Percentiles rank a stretch among this genome's conserved stretches.
phyloP scores from a whole-genome alignment of 768 basidiomycete species.

The Porphyrellus cyaneotinctus region DNA sequence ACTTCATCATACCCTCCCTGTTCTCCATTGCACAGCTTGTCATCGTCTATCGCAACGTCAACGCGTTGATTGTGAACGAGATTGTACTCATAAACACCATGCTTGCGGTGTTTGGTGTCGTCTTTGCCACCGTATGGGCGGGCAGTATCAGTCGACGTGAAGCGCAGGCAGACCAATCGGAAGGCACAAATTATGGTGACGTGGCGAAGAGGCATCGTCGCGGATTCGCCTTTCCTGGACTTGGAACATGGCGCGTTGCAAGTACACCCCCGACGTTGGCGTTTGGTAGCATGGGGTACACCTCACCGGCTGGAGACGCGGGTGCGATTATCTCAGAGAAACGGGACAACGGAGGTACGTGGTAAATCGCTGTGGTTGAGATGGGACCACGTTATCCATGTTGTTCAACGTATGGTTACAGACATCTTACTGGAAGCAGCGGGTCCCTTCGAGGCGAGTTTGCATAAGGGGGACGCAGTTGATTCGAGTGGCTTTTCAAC shows the following conservation, averaged over 20 bases:
- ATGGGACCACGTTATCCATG: background rate
- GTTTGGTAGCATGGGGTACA: background rate
- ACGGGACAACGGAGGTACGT: background rate
- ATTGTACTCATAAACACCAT: conserved; percentile 29
- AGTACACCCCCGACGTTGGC: conserved; percentile 1
- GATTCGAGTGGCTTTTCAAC: background rate
- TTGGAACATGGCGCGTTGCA: conserved; percentile 20
- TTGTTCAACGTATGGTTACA: background rate
- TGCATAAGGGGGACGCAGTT: background rate
- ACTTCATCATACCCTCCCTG: conserved; percentile 31
- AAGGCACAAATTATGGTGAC: background rate
- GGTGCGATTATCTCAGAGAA: background rate
- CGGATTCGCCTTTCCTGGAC: conserved; percentile 8
- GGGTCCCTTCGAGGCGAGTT: background rate
- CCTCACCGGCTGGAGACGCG: background rate
- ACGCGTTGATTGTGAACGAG: conserved; percentile 21
- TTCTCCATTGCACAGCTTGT: conserved; percentile 30
- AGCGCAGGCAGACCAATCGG: background rate
- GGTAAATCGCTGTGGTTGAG: background rate
- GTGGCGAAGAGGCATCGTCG: background rate
- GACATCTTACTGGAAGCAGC: background rate
- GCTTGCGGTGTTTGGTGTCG: conserved; percentile 32
- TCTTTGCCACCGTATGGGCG: conserved; percentile 33
- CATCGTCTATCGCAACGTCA: conserved; percentile 27
- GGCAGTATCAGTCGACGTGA: conserved; percentile 10